Base-by-base conservation (phyloP, 805 yeast species). In the Cyberlindnera xylosilytica region DNA sequence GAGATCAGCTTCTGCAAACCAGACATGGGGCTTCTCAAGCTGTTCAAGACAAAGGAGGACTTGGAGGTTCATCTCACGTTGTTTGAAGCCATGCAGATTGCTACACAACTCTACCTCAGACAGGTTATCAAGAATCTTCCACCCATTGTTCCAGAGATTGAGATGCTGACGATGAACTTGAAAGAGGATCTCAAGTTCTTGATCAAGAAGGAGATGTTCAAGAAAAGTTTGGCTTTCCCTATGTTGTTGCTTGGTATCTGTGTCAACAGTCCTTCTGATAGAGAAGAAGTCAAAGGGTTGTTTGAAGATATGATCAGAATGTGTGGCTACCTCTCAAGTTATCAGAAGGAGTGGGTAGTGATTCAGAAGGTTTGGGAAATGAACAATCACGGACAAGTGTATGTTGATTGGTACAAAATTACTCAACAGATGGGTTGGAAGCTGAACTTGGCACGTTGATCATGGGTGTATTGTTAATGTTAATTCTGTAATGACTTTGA, bases 11-110 rank as follows among this genome's bases (percentile, higher is more conserved):
- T 52, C 8, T 66, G 74, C n/a, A 66, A 63, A 47, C 85, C 86
- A 0, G 73, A 72, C 34, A 56, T 65, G 18, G 50, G 54, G 9
- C 69, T 73, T 37, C 54, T 78, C 30, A 52, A 58, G 12, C 23
- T 39, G 19, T 20, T 44, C 9, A 38, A 47, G 43, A 34, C 51
- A 45, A 46, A 59, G 4, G 61, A 63, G 16, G 83, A 79, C 38
- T 54, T 79, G 30, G 83, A 79, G 54, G 61, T 71, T 45, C 85
- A 79, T 55, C 60, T 79, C 35, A 78, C 84, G 0, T 54, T 78
- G 23, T 79, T 79, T 53, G 84, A 79, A 52, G 72, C 78, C 9
- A 76, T 71, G 49, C 83, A 79, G 58, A 51, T 78, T 11, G 68
- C 80, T 20, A 70, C 78, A 7, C 75, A 71, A 49, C 60, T 79